phyloP scores from a whole-genome alignment of 257 asterid genomes.

The Leptodermis oblonga region DNA sequence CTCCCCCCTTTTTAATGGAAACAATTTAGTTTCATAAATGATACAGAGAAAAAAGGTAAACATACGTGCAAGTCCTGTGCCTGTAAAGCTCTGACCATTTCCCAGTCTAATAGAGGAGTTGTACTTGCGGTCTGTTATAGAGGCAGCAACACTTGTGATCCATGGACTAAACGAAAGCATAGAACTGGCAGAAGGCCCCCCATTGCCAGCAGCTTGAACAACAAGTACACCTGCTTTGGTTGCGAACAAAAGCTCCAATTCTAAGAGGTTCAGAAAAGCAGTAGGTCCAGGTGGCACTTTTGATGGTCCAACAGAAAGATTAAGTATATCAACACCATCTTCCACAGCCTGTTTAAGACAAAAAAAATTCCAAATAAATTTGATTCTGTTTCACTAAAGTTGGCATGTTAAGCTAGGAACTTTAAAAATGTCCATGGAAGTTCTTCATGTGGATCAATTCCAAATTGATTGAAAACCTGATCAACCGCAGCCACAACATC shows the following conservation, averaged over 20 bases:
- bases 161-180: constrained; percentile 69
- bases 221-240: constrained; percentile 63
- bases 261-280: constrained; percentile 54
- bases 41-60: neutral
- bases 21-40: neutral
- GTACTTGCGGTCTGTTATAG: constrained; percentile 55
- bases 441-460: neutral
- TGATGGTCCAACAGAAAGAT: constrained; percentile 69
- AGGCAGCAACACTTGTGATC: constrained; percentile 64
- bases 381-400: neutral
- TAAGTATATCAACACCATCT: constrained; percentile 73
- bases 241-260: constrained; percentile 58
- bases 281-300: constrained; percentile 47
- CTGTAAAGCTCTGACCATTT: constrained; percentile 39
- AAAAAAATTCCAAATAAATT: neutral
- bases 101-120: constrained; percentile 45
- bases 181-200: constrained; percentile 58
- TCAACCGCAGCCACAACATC: constrained; percentile 79
- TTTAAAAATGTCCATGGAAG: neutral
- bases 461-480: constrained; percentile 40
- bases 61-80: constrained; percentile 61
- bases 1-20: neutral
- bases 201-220: constrained; percentile 70
- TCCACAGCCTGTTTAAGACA: constrained; percentile 56
- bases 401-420: neutral